A percentile compares a stretch with the other conserved stretches of the same genome.
Conservation (phyloP, 257 asterid genomes). For the Salvia splendens region DNA sequence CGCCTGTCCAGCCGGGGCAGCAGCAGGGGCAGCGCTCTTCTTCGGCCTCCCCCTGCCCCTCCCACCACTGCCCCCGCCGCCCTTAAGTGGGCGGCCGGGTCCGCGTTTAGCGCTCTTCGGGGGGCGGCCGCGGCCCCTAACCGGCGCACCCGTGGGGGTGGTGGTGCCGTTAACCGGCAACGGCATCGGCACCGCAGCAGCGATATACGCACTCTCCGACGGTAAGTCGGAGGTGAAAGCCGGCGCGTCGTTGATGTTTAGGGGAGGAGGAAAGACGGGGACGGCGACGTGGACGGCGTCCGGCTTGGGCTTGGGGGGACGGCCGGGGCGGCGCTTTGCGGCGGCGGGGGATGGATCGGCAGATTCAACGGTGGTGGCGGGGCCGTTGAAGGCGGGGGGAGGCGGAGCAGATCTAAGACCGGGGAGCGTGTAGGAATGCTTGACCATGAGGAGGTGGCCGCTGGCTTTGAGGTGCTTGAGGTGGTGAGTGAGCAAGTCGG, state of each 20-base stretch:
- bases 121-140: conserved; percentile 76
- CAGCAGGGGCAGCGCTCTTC: conserved; percentile 14
- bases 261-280: conserved; percentile 40
- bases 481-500: conserved; percentile 52
- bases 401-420: conserved; percentile 45
- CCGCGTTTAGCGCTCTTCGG: conserved; percentile 43
- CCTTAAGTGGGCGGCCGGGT: conserved; percentile 48
- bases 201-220: conserved; percentile 38
- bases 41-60: conserved; percentile 48
- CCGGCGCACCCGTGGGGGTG: conserved; percentile 16
- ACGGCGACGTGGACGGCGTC: conserved; percentile 43
- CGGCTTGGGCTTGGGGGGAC: conserved; percentile 69
- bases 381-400: conserved; percentile 40
- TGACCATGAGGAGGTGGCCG: conserved; percentile 61
- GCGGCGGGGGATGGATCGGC: conserved; percentile 32
- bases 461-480: conserved; percentile 53
- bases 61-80: conserved; percentile 25
- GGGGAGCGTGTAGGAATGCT: conserved; percentile 64
- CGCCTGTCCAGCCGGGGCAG: not conserved
- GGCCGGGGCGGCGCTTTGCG: conserved; percentile 62
- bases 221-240: conserved; percentile 16
- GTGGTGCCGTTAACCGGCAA: conserved; percentile 46
- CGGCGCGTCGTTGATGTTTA: conserved; percentile 35
- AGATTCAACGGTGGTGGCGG: conserved; percentile 21
- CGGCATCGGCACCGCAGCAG: conserved; percentile 25